Percentiles rank a stretch among this genome's conserved stretches.
These are phyloP conservation scores for Phytopythium litorale DNA, from an alignment of 352 stramenopile species.

Conservation along the genomic window DNA sequence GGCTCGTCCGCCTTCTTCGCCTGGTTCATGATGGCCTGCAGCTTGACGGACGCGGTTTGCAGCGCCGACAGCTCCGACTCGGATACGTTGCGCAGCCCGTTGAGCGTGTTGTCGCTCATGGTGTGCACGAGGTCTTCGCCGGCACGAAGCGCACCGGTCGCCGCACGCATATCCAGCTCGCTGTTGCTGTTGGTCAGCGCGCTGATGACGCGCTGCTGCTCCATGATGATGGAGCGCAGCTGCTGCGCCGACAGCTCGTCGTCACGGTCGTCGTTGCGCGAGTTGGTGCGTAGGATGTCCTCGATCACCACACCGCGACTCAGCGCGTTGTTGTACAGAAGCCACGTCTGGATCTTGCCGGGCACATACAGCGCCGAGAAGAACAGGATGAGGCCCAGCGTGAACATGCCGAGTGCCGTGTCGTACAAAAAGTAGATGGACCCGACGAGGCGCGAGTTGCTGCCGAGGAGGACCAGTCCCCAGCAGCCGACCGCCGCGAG, in stretches of 20 bases:
- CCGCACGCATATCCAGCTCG: slow-evolving; percentile 41
- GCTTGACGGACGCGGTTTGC: slow-evolving; percentile 52
- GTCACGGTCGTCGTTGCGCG: slow-evolving; percentile 57
- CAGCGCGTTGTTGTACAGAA: slow-evolving; percentile 97
- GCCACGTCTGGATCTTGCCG: slow-evolving; percentile 94
- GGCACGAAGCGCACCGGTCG: slow-evolving; percentile 9
- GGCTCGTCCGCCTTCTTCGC: slow-evolving; percentile 13
- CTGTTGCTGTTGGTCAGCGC: slow-evolving; percentile 52
- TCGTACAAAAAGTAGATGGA: slow-evolving; percentile 95
- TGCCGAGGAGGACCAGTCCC: slow-evolving; percentile 86
- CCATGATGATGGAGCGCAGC: slow-evolving; percentile 75
- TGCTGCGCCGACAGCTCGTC: slow-evolving; percentile 69
- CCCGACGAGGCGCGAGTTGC: slow-evolving; percentile 87
- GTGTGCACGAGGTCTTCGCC: slow-evolving; percentile 62
- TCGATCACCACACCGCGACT: slow-evolving; percentile 96
- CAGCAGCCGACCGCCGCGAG: slow-evolving; percentile 83
- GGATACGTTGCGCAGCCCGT: slow-evolving; percentile 59
- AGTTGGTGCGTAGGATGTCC: slow-evolving; percentile 91
- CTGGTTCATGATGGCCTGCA: slow-evolving; percentile 53
- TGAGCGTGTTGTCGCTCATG: slow-evolving; percentile 68
- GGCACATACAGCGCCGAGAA: slow-evolving; percentile 88
- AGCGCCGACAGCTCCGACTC: slow-evolving; percentile 62
- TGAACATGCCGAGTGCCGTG: slow-evolving; percentile 89
- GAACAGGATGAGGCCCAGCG: slow-evolving; percentile 91
- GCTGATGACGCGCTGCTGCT: slow-evolving; percentile 75